Evolutionary conservation across 1,284 basidiomycete species (phyloP).

Genomic region (Heterobasidion occidentale): DNA sequence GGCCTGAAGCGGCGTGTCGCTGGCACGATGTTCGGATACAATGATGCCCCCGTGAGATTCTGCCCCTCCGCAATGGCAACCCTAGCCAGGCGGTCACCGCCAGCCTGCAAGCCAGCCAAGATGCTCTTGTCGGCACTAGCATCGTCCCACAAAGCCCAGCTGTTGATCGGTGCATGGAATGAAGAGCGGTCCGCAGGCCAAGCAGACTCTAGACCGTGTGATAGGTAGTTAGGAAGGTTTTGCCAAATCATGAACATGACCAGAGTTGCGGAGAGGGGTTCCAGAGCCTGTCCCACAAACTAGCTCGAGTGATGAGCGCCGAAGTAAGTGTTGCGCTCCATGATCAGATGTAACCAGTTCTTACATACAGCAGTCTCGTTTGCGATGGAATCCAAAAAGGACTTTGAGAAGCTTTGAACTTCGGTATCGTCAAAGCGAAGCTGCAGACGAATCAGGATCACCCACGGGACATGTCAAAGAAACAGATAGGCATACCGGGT

Average conservation of each 20-base stretch:
- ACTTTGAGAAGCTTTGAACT: slow-evolving; percentile 22
- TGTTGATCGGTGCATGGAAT: slow-evolving; percentile 9
- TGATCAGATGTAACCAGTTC: too few species aligned
- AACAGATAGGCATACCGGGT: background rate
- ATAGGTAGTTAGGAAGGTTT: slow-evolving; percentile 3
- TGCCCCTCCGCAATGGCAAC: slow-evolving; percentile 15
- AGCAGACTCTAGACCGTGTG: slow-evolving; percentile 9
- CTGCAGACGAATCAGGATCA: slow-evolving; percentile 18
- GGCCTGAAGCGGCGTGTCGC: slow-evolving; percentile 13
- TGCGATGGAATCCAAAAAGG: background rate
- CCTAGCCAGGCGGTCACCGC: background rate
- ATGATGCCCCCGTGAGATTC: slow-evolving; percentile 13
- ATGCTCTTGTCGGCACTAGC: slow-evolving; percentile 5
- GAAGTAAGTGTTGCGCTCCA: background rate
- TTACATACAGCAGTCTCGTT: background rate
- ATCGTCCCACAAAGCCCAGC: slow-evolving; percentile 10
- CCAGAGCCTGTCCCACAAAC: slow-evolving; percentile 2
- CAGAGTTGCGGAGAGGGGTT: slow-evolving; percentile 6
- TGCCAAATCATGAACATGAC: slow-evolving; percentile 4
- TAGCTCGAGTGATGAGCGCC: background rate
- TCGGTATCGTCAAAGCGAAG: slow-evolving; percentile 25
- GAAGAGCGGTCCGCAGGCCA: slow-evolving; percentile 13
- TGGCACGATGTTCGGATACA: slow-evolving; percentile 21
- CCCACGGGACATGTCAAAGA: background rate
- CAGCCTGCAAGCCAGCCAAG: slow-evolving; percentile 6